Conservation (phyloP, 805 yeast species). For the Kodamaea neixiangensis region DNA sequence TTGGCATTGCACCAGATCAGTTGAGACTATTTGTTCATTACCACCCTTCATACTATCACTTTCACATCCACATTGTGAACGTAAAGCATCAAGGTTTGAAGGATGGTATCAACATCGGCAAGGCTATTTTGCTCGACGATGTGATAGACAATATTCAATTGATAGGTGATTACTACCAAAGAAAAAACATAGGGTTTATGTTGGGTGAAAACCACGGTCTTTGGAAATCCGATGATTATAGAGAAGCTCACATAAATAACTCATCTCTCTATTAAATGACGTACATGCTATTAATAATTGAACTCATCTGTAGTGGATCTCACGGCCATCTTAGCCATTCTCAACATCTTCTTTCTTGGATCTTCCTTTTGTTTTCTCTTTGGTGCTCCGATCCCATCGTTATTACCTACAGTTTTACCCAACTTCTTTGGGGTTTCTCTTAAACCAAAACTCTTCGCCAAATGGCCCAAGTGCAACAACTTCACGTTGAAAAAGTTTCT, state of each 20-base stretch:
- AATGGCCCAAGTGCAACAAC: constrained; percentile 86
- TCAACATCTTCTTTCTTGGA: constrained; percentile 70
- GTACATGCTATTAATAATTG: constrained; percentile 45
- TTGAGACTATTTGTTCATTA: constrained; percentile 84
- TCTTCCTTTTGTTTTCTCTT: constrained; percentile 57
- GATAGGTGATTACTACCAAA: constrained; percentile 58
- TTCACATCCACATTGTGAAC: constrained; percentile 89
- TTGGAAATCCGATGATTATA: constrained; percentile 45
- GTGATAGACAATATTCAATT: constrained; percentile 68
- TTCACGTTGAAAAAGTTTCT: constrained; percentile 80
- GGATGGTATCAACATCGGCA: constrained; percentile 70
- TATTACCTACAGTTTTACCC: constrained; percentile 42
- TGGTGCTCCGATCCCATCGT: constrained; percentile 13
- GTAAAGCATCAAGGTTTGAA: constrained; percentile 68
- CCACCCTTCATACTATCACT: constrained; percentile 95
- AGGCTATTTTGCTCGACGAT: constrained; percentile 79
- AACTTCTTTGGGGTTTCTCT: constrained; percentile 91
- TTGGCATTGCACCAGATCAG: constrained; percentile 51
- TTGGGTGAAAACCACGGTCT: constrained; percentile 78
- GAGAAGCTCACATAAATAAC: constrained; percentile 15
- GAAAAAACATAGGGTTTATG: constrained; percentile 61
- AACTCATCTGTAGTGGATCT: constrained; percentile 71
- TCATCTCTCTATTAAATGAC: constrained; percentile 5
- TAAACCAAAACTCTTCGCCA: constrained; percentile 91
- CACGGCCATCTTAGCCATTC: constrained; percentile 71